A percentile compares a stretch with the other conserved stretches of the same genome.
These are phyloP conservation scores for Amanita exitialis DNA, from an alignment of 768 basidiomycete species.

Conservation along the genomic window DNA sequence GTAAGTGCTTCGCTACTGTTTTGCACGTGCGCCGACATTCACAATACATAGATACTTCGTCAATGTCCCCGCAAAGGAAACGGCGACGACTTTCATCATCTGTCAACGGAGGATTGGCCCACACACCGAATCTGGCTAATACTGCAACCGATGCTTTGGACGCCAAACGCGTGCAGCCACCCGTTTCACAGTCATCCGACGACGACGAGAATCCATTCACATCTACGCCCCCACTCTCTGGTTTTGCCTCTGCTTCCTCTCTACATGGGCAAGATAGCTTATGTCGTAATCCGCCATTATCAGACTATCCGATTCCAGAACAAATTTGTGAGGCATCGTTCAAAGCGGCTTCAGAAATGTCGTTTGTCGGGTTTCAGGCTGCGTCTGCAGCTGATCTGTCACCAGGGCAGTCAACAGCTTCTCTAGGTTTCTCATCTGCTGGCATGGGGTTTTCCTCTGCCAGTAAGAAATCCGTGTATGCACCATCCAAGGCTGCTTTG, in stretches of 20 bases:
- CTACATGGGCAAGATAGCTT: conserved; percentile 13
- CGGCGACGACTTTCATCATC: conserved; percentile 58
- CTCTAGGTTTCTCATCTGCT: conserved; percentile 3
- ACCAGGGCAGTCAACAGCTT: not conserved
- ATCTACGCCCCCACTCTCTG: not conserved
- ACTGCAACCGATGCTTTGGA: conserved; percentile 41
- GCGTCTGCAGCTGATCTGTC: conserved; percentile 22
- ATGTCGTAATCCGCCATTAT: conserved; percentile 15
- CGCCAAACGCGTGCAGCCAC: too few species aligned
- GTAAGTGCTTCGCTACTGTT: not conserved
- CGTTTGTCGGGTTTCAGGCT: conserved; percentile 25
- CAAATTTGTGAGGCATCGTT: conserved; percentile 43
- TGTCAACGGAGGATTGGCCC: conserved; percentile 45
- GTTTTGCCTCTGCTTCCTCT: conserved; percentile 10
- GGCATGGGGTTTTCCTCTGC: conserved; percentile 21
- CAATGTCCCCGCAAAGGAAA: conserved; percentile 41
- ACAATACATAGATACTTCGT: conserved; percentile 17
- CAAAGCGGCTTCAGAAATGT: conserved; percentile 19
- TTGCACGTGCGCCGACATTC: conserved; percentile 1
- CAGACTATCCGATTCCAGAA: conserved; percentile 18
- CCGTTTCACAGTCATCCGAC: conserved; percentile 32
- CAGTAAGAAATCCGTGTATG: conserved; percentile 26
- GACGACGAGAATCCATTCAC: conserved; percentile 36
- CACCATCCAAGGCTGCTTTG: conserved; percentile 45
- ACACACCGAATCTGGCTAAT: conserved; percentile 44